Conservation (phyloP, 805 yeast genomes). For the Saturnispora kantuleensis region DNA sequence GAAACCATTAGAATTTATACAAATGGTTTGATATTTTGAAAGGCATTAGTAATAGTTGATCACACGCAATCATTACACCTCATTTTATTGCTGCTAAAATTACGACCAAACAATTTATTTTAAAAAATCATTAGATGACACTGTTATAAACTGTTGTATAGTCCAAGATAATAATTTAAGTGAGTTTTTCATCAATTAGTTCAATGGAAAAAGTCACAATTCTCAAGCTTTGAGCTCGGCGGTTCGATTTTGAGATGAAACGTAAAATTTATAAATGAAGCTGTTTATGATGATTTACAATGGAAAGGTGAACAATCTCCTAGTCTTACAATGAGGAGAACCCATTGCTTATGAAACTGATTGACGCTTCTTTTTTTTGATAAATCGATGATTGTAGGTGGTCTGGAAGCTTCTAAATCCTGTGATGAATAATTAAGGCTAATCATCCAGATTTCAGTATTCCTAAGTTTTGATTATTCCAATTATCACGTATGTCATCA, state of each 20-base stretch:
- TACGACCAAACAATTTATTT: too few species aligned
- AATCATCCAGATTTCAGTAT: too few species aligned
- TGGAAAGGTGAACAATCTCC: constrained; percentile 23
- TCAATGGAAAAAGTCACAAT: background rate
- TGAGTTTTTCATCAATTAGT: constrained; percentile 5
- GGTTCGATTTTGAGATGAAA: constrained; percentile 5
- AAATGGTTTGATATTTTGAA: too few species aligned
- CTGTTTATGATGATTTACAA: constrained; percentile 16
- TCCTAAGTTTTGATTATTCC: too few species aligned
- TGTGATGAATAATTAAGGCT: too few species aligned
- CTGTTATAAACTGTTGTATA: too few species aligned
- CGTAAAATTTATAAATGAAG: background rate
- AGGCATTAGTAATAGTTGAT: background rate
- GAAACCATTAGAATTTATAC: too few species aligned
- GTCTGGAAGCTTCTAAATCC: too few species aligned
- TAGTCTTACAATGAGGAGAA: constrained; percentile 19
- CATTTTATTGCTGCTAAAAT: too few species aligned
- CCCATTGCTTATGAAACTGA: constrained; percentile 15
- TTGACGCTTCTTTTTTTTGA: constrained; percentile 5
- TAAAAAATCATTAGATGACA: too few species aligned
- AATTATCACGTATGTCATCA: too few species aligned
- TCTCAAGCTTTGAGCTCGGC: constrained; percentile 1
- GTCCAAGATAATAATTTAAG: too few species aligned
- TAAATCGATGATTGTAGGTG: background rate
- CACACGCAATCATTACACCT: background rate